Evolutionary conservation across 2,329 filamentous ascomycete genomes (phyloP).

Genomic region (Claviceps sp.): DNA sequence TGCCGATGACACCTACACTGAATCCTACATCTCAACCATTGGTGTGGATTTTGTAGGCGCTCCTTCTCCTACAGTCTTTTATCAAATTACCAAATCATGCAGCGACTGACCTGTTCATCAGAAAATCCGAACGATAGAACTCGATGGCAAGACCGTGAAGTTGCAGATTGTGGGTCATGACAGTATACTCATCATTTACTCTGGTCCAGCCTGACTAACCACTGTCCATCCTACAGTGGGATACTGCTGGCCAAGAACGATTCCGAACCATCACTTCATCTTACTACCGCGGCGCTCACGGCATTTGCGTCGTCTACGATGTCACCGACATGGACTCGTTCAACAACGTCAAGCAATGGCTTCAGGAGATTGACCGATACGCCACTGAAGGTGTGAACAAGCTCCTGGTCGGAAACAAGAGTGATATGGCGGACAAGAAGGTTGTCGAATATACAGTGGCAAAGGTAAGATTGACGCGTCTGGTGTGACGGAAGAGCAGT

Average conservation of each 20-base stretch:
- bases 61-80: background rate
- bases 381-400: constrained; percentile 99
- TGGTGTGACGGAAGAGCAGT: background rate
- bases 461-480: constrained; percentile 55
- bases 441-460: constrained; percentile 98
- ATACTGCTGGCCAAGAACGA: constrained; percentile 96
- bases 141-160: constrained; percentile 99
- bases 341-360: constrained; percentile 99
- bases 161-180: constrained; percentile 75
- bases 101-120: constrained; percentile 24
- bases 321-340: constrained; percentile 99
- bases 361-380: constrained; percentile 98
- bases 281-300: constrained; percentile 97
- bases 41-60: constrained; percentile 90
- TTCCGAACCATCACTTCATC: constrained; percentile 99
- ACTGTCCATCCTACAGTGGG: constrained; percentile 54
- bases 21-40: constrained; percentile 99
- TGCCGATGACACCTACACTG: constrained; percentile 97
- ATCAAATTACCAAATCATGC: background rate
- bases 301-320: constrained; percentile 99
- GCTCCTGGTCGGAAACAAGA: constrained; percentile 98
- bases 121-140: constrained; percentile 99
- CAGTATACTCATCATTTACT: background rate
- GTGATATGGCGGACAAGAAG: constrained; percentile 99
- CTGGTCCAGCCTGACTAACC: background rate